phyloP scores from a whole-genome alignment of 306 rosid genomes.

The Biancaea sappan region DNA sequence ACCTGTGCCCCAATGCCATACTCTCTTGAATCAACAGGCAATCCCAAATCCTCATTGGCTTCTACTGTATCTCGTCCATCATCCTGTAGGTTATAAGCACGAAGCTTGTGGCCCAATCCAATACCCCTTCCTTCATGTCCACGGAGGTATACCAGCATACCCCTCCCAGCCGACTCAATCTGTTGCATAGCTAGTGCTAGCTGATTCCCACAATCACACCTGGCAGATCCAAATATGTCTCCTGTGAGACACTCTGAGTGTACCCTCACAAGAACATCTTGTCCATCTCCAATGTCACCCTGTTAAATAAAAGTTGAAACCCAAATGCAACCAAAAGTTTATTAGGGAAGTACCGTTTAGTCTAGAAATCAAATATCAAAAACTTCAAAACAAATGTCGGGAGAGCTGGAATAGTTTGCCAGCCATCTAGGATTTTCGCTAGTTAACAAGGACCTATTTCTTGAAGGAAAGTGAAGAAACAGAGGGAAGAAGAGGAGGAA shows the following conservation, averaged over 20 bases:
- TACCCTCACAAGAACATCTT: constrained; percentile 89
- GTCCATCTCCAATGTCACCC: constrained; percentile 94
- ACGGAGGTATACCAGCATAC: constrained; percentile 87
- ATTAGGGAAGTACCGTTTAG: constrained; percentile 3
- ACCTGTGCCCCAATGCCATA: constrained; percentile 99
- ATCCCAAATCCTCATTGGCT: constrained; percentile 93
- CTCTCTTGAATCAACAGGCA: constrained; percentile 95
- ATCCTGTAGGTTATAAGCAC: constrained; percentile 87
- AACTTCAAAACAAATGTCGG: neutral
- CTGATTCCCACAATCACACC: constrained; percentile 95
- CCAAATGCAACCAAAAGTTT: neutral
- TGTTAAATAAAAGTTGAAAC: constrained; percentile 38
- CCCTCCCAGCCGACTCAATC: constrained; percentile 93
- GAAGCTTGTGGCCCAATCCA: constrained; percentile 96
- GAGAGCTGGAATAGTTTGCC: neutral
- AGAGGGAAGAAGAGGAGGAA: neutral
- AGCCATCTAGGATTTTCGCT: neutral
- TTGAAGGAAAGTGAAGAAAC: neutral
- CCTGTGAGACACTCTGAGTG: constrained; percentile 99
- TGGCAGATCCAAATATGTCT: constrained; percentile 91
- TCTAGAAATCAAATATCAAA: neutral
- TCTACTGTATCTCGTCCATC: constrained; percentile 87
- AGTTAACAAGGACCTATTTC: neutral
- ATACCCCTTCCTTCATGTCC: constrained; percentile 98
- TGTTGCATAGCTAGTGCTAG: constrained; percentile 87